Evolutionary conservation across 305 asterid genomes (phyloP).

Genomic region (Solanum aculeatissimum): DNA sequence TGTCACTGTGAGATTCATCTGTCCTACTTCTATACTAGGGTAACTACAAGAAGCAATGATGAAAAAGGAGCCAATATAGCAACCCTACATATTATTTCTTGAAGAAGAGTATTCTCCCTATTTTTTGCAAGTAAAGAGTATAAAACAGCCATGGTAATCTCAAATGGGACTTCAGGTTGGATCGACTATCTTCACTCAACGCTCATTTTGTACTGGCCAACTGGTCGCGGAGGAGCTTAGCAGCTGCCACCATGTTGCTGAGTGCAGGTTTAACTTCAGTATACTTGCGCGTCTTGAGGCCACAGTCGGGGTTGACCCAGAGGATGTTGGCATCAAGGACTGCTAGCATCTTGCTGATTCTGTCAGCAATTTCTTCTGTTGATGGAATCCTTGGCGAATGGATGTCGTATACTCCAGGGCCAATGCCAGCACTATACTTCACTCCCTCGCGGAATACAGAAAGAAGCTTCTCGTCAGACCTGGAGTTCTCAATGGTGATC

Average conservation of each 20-base stretch:
- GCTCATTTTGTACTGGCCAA: conserved; percentile 15
- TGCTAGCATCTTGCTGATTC: conserved; percentile 28
- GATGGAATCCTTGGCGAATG: conserved; percentile 55
- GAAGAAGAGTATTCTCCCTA: not conserved
- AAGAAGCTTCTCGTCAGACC: conserved; percentile 51
- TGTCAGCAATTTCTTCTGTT: conserved; percentile 31
- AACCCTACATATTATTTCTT: not conserved
- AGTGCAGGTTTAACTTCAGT: conserved; percentile 36
- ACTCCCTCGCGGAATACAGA: conserved; percentile 40
- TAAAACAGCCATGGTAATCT: not conserved
- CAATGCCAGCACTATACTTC: conserved; percentile 42
- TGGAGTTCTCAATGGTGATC: conserved; percentile 52
- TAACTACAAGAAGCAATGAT: not conserved
- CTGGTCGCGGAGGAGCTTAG: conserved; percentile 26
- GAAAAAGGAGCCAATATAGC: not conserved
- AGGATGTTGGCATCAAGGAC: conserved; percentile 27
- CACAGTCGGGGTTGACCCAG: conserved; percentile 59
- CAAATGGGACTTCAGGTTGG: not conserved
- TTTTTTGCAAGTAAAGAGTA: not conserved
- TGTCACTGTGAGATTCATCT: not conserved
- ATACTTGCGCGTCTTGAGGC: conserved; percentile 48
- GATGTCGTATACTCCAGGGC: conserved; percentile 54
- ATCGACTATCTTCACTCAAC: not conserved
- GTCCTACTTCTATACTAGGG: not conserved
- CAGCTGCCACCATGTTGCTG: conserved; percentile 53